Percentiles rank a stretch among this genome's conserved stretches.
Evolutionary conservation across 1,139 yeast genomes (phyloP).

Genomic region (Taphrina populina): DNA sequence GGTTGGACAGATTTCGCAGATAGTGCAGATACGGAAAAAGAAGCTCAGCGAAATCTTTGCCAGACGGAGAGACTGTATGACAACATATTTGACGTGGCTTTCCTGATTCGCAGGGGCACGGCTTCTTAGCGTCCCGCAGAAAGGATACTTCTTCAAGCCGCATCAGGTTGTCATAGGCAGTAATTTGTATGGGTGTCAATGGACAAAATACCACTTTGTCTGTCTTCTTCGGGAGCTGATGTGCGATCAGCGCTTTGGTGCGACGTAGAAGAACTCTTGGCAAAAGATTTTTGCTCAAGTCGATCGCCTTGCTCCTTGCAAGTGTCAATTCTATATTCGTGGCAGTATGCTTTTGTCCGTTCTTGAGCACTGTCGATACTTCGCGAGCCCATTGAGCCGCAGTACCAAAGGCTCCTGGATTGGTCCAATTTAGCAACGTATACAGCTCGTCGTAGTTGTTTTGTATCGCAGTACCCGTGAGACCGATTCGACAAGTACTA

Average conservation of each 20-base stretch:
- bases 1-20: conserved; percentile 85
- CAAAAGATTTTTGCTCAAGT: conserved; percentile 74
- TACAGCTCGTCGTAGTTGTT: conserved; percentile 79
- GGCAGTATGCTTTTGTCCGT: conserved; percentile 73
- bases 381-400: conserved; percentile 75
- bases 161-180: conserved; percentile 82
- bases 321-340: conserved; percentile 80
- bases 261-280: conserved; percentile 84
- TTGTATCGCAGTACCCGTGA: conserved; percentile 86
- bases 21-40: conserved; percentile 86
- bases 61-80: conserved; percentile 92
- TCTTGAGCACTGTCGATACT: conserved; percentile 84
- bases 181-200: conserved; percentile 89
- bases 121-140: conserved; percentile 85
- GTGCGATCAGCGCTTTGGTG: conserved; percentile 79
- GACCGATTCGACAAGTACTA: conserved; percentile 72
- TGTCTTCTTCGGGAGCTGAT: conserved; percentile 75
- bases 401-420: conserved; percentile 84
- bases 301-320: conserved; percentile 76
- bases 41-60: conserved; percentile 98
- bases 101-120: conserved; percentile 86
- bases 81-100: conserved; percentile 97
- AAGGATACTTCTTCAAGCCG: conserved; percentile 95
- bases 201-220: conserved; percentile 88
- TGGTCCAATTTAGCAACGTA: conserved; percentile 79